Evolutionary conservation across 1,139 yeast species (phyloP).

Genomic region (Kazachstania sp.): DNA sequence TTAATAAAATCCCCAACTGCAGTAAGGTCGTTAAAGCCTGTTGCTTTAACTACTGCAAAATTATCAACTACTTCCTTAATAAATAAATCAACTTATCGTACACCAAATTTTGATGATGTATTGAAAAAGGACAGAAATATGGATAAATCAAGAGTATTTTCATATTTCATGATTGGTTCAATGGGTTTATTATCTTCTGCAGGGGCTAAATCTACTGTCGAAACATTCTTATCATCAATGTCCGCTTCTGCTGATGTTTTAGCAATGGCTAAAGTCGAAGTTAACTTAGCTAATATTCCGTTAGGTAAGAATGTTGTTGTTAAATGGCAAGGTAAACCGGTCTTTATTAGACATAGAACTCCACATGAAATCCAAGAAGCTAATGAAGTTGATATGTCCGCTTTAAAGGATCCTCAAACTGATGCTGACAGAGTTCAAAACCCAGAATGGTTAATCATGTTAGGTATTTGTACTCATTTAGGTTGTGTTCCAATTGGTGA

Average conservation of each 20-base stretch:
- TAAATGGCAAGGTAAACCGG: conserved; percentile 99
- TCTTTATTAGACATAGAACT: conserved; percentile 98
- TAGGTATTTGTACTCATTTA: conserved; percentile 99
- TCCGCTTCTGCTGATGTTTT: conserved; percentile 98
- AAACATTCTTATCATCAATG: conserved; percentile 86
- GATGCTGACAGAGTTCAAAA: conserved; percentile 92
- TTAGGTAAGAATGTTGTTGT: conserved; percentile 97
- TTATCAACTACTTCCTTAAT: conserved; percentile 7
- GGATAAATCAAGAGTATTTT: conserved; percentile 70
- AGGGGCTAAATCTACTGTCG: conserved; percentile 97
- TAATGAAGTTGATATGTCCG: conserved; percentile 60
- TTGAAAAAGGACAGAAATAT: conserved; percentile 63
- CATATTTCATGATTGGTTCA: conserved; percentile 97
- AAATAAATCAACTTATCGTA: conserved; percentile 53
- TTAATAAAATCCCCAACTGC: conserved; percentile 3
- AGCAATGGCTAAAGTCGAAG: conserved; percentile 99
- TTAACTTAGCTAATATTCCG: conserved; percentile 87
- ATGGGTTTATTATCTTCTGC: conserved; percentile 91
- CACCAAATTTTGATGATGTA: conserved; percentile 84
- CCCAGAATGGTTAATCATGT: conserved; percentile 98
- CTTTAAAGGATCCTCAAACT: conserved; percentile 88
- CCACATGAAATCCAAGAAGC: conserved; percentile 91
- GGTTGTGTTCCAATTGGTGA: conserved; percentile 99
- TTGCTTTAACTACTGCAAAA: conserved; percentile 3
- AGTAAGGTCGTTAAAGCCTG: conserved; percentile 3